Percentiles rank a stretch among this genome's conserved stretches.
Conservation (phyloP, 768 basidiomycete genomes). For the Thelephora aurantiotincta region DNA sequence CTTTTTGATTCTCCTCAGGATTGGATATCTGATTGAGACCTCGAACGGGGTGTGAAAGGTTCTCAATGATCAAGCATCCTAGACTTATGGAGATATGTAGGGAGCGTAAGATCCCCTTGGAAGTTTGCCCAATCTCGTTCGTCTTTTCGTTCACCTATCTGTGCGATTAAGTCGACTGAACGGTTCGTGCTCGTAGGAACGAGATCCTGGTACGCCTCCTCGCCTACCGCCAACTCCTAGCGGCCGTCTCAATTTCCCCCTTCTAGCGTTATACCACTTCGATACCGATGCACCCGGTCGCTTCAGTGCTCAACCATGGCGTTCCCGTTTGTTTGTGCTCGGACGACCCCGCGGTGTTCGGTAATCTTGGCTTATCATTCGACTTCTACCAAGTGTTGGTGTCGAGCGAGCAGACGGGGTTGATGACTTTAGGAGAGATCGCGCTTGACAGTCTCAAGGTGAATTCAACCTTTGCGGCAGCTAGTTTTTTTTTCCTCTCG, state of each 20-base stretch:
- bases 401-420: constrained; percentile 49
- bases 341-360: constrained; percentile 68
- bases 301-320: constrained; percentile 57
- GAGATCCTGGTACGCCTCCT: constrained; percentile 42
- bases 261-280: constrained; percentile 57
- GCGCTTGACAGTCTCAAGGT: constrained; percentile 57
- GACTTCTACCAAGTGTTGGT: constrained; percentile 74
- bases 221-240: neutral
- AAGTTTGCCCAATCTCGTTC: constrained; percentile 74
- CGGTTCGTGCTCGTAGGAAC: constrained; percentile 31
- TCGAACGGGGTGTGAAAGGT: constrained; percentile 28
- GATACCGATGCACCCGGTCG: constrained; percentile 70
- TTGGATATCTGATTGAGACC: neutral
- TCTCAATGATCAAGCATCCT: constrained; percentile 67
- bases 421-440: constrained; percentile 45
- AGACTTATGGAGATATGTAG: constrained; percentile 54
- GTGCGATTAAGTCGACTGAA: neutral
- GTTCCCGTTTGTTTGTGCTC: constrained; percentile 58
- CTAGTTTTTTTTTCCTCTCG: too few species aligned
- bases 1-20: neutral
- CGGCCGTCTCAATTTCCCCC: neutral
- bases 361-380: constrained; percentile 64
- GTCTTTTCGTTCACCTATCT: constrained; percentile 15
- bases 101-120: constrained; percentile 47
- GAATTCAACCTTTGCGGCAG: constrained; percentile 1